phyloP scores from a whole-genome alignment of 257 asterid species.

The Nicotiana obtusifolia region DNA sequence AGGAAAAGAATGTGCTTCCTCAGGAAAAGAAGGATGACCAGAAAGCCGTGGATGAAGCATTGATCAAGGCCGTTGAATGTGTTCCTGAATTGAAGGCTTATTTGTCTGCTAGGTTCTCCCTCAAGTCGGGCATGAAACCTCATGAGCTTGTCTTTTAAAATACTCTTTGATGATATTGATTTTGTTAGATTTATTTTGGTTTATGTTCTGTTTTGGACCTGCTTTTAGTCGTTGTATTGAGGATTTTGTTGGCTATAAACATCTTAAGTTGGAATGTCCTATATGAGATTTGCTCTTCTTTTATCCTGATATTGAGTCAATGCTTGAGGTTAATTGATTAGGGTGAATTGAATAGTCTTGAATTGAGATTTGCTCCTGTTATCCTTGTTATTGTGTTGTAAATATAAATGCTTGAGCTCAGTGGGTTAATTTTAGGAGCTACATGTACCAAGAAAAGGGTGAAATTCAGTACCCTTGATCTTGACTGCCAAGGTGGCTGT shows the following conservation, averaged over 20 bases:
- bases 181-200: background rate
- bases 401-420: too few relatives aligned
- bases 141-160: conserved; percentile 21
- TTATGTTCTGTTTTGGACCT: background rate
- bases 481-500: conserved; percentile 22
- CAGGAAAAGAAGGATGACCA: conserved; percentile 20
- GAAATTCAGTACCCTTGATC: conserved; percentile 6
- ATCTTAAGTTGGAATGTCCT: background rate
- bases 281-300: background rate
- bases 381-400: background rate
- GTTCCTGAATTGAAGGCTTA: conserved; percentile 19
- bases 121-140: conserved; percentile 22
- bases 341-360: too few relatives aligned
- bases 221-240: background rate
- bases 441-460: background rate
- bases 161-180: conserved; percentile 1
- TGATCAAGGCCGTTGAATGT: conserved; percentile 16
- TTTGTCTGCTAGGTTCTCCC: conserved; percentile 23
- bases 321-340: background rate
- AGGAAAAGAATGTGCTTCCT: conserved; percentile 22
- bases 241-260: conserved; percentile 5
- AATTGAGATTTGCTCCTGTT: background rate
- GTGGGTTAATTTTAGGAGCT: background rate
- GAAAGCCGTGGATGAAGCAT: conserved; percentile 17
- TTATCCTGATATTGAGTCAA: background rate